Base-by-base conservation (phyloP, 768 basidiomycete species). In the Cyclocybe aegerita region DNA sequence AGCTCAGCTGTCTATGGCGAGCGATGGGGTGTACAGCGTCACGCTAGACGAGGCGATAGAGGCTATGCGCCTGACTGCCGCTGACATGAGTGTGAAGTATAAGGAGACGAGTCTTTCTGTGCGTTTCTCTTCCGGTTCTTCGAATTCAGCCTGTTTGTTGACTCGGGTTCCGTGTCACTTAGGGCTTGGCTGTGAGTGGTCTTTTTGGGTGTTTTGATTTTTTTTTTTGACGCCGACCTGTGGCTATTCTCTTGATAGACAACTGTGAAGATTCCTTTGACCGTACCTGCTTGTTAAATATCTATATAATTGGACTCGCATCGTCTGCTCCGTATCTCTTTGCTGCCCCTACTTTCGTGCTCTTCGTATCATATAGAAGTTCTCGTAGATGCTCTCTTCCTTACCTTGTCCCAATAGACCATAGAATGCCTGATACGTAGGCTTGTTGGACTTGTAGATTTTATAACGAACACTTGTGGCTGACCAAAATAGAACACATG, bases 91-190 rank as follows among this genome's bases (percentile, higher is more conserved):
- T 54, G 81, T 88, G 58, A 93, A 94, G 67, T 95, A 96, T 66
- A 97, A 96, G 65, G 94, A 98, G 70, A 98, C 94, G 0, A 92
- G 89, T 67, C 80, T 98, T 56, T 92, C 91, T 36, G 93, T 89
- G 62, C 56, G 85, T 70, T 14, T 48, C 45, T 39, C 36, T 16
- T 46, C 38, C 31, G 32, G 14, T 52, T 49, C 55, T 32, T 39
- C 34, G 4, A 16, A 23, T 29, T 50, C 38, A 52, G 32, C 16
- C 37, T 43, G 15, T 30, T 44, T 16, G 31, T 47, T 50, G 40
- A 48, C 37, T 39, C 38, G 23, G 39, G 34, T 50, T 40, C 37
- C 30, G 44, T 29, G 23, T 31, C 47, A 40, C 56, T 33, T 45
- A 76, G 75, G 75, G 75, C 34, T 67, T 77, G 55, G 75, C 75